A percentile compares a stretch with the other conserved stretches of the same genome.
phyloP scores from a whole-genome alignment of 2,329 filamentous ascomycete genomes.

The Pseudophaeomoniella oleicola region DNA sequence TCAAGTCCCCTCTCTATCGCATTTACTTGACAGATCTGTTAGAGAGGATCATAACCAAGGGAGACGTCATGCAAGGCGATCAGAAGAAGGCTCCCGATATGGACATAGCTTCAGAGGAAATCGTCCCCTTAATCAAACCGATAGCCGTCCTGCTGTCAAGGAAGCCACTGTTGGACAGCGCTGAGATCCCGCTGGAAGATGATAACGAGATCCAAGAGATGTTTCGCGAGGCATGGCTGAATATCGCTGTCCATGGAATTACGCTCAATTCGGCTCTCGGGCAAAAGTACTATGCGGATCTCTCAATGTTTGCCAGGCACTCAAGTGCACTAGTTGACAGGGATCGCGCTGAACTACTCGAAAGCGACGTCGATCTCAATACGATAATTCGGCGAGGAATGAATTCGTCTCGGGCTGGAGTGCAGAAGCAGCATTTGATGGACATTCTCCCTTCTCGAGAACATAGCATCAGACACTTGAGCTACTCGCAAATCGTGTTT shows the following conservation, averaged over 20 bases:
- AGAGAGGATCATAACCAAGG: constrained; percentile 77
- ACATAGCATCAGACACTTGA: constrained; percentile 64
- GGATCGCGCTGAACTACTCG: constrained; percentile 74
- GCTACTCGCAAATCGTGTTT: constrained; percentile 84
- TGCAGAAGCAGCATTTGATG: constrained; percentile 66
- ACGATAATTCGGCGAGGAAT: constrained; percentile 80
- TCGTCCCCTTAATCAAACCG: constrained; percentile 73
- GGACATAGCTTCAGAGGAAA: constrained; percentile 71
- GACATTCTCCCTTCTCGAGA: constrained; percentile 63
- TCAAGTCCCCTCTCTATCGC: constrained; percentile 60
- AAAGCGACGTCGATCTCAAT: constrained; percentile 94
- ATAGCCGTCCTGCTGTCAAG: constrained; percentile 70
- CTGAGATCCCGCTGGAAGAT: constrained; percentile 13
- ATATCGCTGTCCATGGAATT: constrained; percentile 89
- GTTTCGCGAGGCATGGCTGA: constrained; percentile 92
- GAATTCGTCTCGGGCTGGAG: constrained; percentile 59
- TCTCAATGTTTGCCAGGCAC: constrained; percentile 72
- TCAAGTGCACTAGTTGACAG: constrained; percentile 79
- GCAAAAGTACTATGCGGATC: constrained; percentile 57
- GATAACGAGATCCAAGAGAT: constrained; percentile 59
- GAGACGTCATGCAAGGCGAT: constrained; percentile 64
- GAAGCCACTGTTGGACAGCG: constrained; percentile 20
- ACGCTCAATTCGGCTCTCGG: constrained; percentile 58
- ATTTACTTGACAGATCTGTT: constrained; percentile 75
- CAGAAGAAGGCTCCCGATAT: constrained; percentile 64